Base-by-base conservation (phyloP, 1,284 basidiomycete genomes). In the Cryptococcus wingfieldii region DNA sequence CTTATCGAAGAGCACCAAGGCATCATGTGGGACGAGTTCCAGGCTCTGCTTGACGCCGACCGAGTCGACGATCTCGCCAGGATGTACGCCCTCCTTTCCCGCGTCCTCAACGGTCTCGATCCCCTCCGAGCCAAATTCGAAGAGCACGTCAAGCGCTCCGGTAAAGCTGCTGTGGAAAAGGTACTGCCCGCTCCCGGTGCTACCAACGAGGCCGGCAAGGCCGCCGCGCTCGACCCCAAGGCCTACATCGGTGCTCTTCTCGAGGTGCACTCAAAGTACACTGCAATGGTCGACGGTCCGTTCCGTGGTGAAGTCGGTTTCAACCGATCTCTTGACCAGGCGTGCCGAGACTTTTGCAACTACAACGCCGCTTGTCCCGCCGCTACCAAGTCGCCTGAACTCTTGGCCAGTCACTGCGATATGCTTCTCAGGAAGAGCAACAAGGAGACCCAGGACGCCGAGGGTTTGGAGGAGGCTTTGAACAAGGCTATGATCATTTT, bases 401-500 rank as follows among this genome's bases (percentile, higher is more conserved):
- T 98, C 53, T 83, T 99, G 48, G 94, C 95, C 34, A 93, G 90
- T 78, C 91, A 98, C 69, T 86, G 90, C 27, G 95, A 99, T 75
- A 85, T 88, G 69, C 78, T 98, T 43, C 78, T 98, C 60, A 84
- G 89, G 64, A 98, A 98, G 83, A 94, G 84, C 79, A 98, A 97
- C 82, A 97, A 97, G 82, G 77, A 79, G 27, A 23, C 16, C 10
- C 83, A 90, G 79, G 86, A 89, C 2, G 92, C 95, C 72, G 94
- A 97, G 65, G 89, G 94, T 67, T 80, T 98, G 7, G 95, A 98
- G 76, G 84, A 86, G 50, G 89, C 90, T 10, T 78, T 98, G 46
- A 89, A 92, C 75, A 88, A 92, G 70, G 90, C 93, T 67, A 97
- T 98, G 95, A 82, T 94, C 45, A 81, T 98, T 50, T 98, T 99